Base-by-base conservation (phyloP, 805 yeast species). In the Trichomonascus vanleenenianus region DNA sequence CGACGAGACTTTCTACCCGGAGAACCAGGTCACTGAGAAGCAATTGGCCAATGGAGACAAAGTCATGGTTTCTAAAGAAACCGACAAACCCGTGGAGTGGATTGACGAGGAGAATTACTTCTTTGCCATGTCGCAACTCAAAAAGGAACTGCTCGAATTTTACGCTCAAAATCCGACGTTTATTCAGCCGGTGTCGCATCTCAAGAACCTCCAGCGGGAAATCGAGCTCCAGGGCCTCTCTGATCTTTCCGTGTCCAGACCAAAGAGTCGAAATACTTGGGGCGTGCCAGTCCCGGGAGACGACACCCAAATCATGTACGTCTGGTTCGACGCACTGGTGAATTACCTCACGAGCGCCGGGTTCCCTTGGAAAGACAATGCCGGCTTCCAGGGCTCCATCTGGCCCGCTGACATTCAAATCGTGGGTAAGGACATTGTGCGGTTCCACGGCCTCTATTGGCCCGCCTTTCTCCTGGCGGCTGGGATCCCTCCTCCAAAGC, bases 261-360 rank as follows among this genome's bases (percentile, higher is more conserved):
- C 97, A 0, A 59, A 79, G 0, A 66, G 79, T 8, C 70, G 98
- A 48, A 70, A 88, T 35, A 65, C 73, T 27, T 93, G 98, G 98
- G 97, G 96, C 0, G 82, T 93, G 20, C 76, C 76, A 5, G 97
- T 91, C 1, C 97, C 98, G 1, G 70, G 72, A 18, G 96, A 89
- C 57, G 65, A 72, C 0, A 56, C 79, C 0, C 97, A 91, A 59
- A 81, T 75, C 40, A 79, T 93, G 44, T 93, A 93, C 57, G 98
- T 93, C 12, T 93, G 98, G 98, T 82, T 93, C 49, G 98, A 93
- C 66, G 98, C 98, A 0, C 70, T 93, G 39, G 72, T 83, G 38
- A 93, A 88, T 62, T 93, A 93, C 58, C 45, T 87, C 3, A 85
- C 97, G 1, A 74, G 86, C 1, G 67, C 77, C 2, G 86, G 85